Conservation (phyloP, 345 rosid species). For the Eucalyptus sp. region DNA sequence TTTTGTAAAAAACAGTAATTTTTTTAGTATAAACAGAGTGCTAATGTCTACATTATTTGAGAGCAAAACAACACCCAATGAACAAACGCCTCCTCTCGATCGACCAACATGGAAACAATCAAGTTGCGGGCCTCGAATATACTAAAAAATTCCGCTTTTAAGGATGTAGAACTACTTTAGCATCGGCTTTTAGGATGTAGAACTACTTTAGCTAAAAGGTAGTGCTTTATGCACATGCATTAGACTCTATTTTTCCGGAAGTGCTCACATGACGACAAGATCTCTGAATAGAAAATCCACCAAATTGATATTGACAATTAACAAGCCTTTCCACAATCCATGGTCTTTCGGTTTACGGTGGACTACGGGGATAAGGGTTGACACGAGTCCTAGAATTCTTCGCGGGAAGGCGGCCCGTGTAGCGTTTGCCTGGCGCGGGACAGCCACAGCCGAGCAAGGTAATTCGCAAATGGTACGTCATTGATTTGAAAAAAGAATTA, state of each 20-base stretch:
- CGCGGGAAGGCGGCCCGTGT: fast-evolving
- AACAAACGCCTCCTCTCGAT: not conserved
- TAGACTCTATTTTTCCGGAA: fast-evolving
- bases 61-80: not conserved
- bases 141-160: not conserved
- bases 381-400: not conserved
- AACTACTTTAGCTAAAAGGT: not conserved
- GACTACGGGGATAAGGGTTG: not conserved
- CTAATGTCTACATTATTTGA: not conserved
- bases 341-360: fast-evolving
- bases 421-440: fast-evolving
- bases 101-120: not conserved
- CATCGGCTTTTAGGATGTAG: too few species aligned
- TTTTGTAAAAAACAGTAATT: not conserved
- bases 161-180: not conserved
- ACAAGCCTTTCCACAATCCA: not conserved
- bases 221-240: not conserved
- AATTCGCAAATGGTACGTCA: not conserved
- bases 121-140: not conserved
- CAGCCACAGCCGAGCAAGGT: fast-evolving
- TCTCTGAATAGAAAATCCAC: not conserved
- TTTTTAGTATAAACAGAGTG: not conserved
- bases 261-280: not conserved
- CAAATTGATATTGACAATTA: not conserved
- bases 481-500: not conserved